Conservation (phyloP, 2,329 filamentous ascomycete genomes). For the Calonectria honghensis region DNA sequence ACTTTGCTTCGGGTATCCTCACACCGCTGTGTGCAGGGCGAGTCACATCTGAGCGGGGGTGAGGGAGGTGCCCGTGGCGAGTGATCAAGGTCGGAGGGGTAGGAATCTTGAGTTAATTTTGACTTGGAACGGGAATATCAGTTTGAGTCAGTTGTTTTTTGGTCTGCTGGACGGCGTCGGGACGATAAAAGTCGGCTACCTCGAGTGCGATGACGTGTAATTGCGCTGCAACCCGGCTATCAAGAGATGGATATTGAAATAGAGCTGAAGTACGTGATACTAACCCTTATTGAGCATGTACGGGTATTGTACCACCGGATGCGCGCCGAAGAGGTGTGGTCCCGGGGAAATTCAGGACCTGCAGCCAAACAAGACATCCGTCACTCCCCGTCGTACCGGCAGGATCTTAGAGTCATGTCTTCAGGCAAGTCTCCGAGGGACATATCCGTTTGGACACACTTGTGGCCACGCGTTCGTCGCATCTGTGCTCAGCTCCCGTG, state of each 20-base stretch:
- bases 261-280: not conserved
- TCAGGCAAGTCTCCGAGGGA: slow-evolving; percentile 2
- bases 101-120: not conserved
- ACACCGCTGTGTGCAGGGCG: slow-evolving; percentile 7
- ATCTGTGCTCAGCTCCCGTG: not conserved
- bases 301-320: not conserved
- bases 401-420: slow-evolving; percentile 21
- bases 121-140: not conserved
- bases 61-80: not conserved
- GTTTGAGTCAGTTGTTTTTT: not conserved
- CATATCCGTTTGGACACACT: not conserved
- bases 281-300: not conserved
- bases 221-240: slow-evolving; percentile 2
- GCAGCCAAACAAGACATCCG: slow-evolving; percentile 16
- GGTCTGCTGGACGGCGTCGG: not conserved
- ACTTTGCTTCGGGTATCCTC: not conserved
- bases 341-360: slow-evolving; percentile 12
- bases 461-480: slow-evolving; percentile 32
- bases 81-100: not conserved
- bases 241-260: slow-evolving; percentile 14
- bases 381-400: slow-evolving; percentile 1
- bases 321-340: slow-evolving; percentile 2
- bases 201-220: not conserved
- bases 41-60: slow-evolving; percentile 9
- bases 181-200: not conserved